Percentiles rank a stretch among this genome's conserved stretches.
These are phyloP conservation scores for Tetracentron sinense DNA, from an alignment of 164 flowering plant genomes.

Conservation along the genomic window DNA sequence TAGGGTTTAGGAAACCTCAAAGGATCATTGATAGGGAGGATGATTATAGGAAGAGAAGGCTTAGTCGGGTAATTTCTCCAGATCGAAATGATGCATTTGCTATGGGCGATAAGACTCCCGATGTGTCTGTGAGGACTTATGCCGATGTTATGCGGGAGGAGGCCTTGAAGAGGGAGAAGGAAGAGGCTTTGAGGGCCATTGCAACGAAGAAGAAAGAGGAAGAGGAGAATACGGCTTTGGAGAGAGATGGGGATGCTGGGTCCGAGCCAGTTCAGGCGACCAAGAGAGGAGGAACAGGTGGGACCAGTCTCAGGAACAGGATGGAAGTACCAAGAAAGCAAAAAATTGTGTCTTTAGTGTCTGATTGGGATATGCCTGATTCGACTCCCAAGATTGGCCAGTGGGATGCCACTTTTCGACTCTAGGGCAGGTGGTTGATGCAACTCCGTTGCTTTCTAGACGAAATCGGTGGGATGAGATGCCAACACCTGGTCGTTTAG, in stretches of 20 bases:
- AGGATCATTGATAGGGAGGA: conserved; percentile 86
- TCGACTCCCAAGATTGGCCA: conserved; percentile 62
- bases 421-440: conserved; percentile 63
- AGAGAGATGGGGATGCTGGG: conserved; percentile 25
- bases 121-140: conserved; percentile 71
- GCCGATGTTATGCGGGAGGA: conserved; percentile 84
- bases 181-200: conserved; percentile 61
- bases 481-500: conserved; percentile 67
- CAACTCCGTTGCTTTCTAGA: conserved; percentile 50
- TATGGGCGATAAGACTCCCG: conserved; percentile 86
- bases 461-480: conserved; percentile 84
- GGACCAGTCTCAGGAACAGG: conserved; percentile 72
- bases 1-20: conserved; percentile 57
- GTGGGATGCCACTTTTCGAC: conserved; percentile 82
- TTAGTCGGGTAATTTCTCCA: conserved; percentile 70
- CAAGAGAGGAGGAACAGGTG: conserved; percentile 88
- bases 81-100: conserved; percentile 90
- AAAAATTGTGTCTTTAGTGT: conserved; percentile 31
- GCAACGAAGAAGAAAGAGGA: conserved; percentile 87
- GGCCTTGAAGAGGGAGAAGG: conserved; percentile 68
- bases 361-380: conserved; percentile 79
- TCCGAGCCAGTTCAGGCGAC: conserved; percentile 26
- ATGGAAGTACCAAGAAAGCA: conserved; percentile 54
- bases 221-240: conserved; percentile 53
- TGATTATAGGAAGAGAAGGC: conserved; percentile 73